These are phyloP conservation scores for Clonostachys solani DNA, from an alignment of 2,329 filamentous ascomycete species.

Conservation along the genomic window DNA sequence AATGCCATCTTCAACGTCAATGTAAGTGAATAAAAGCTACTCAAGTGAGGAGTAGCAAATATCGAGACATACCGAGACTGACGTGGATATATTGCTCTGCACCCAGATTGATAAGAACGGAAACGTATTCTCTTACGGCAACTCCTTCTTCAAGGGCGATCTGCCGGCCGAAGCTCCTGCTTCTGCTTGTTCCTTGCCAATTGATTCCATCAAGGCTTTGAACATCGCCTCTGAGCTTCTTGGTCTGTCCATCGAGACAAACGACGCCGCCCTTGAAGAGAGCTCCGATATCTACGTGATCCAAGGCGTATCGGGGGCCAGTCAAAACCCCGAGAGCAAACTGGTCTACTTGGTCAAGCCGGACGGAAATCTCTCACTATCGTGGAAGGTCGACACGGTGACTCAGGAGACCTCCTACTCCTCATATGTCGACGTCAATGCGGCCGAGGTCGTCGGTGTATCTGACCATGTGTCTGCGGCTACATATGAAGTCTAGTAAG, in stretches of 20 bases:
- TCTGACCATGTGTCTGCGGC: slow-evolving; percentile 46
- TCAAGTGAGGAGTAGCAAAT: neutral
- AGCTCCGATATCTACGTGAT: slow-evolving; percentile 21
- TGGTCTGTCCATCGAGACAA: slow-evolving; percentile 8
- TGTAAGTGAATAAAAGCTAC: slow-evolving; percentile 23
- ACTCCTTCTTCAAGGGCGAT: slow-evolving; percentile 28
- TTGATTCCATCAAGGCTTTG: slow-evolving; percentile 30
- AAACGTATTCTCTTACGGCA: slow-evolving; percentile 49
- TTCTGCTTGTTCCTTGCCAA: slow-evolving; percentile 31
- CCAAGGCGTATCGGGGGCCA: slow-evolving; percentile 37
- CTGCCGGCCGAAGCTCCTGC: slow-evolving; percentile 23
- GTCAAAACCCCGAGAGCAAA: slow-evolving; percentile 41
- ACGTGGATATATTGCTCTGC: neutral
- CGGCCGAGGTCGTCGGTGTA: slow-evolving; percentile 41
- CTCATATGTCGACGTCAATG: slow-evolving; percentile 43
- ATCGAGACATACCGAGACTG: neutral
- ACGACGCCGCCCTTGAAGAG: slow-evolving; percentile 5
- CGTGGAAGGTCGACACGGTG: slow-evolving; percentile 52
- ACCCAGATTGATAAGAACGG: slow-evolving; percentile 40
- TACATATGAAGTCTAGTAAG: slow-evolving; percentile 47
- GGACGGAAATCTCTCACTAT: slow-evolving; percentile 35
- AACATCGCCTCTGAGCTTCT: slow-evolving; percentile 21
- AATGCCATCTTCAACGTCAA: slow-evolving; percentile 53
- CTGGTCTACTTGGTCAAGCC: slow-evolving; percentile 44
- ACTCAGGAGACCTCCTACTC: slow-evolving; percentile 46